Percentiles rank a stretch among this genome's conserved stretches.
phyloP scores from a whole-genome alignment of 2,329 filamentous ascomycete genomes.

The Myriosclerotinia curreyana region DNA sequence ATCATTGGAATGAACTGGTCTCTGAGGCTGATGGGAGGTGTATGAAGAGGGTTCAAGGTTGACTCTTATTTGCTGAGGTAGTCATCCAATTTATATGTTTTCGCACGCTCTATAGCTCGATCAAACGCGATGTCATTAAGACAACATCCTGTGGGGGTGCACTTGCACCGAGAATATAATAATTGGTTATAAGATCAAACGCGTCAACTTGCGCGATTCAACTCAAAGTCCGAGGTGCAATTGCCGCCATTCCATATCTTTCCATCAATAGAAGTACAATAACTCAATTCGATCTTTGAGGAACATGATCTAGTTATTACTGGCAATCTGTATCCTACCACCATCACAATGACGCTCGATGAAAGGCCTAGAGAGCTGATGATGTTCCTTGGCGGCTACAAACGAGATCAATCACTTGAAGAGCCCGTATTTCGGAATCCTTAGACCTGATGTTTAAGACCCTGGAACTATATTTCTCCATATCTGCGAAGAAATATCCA shows the following conservation, averaged over 20 bases:
- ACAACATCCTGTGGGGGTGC: conserved; percentile 32
- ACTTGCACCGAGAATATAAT: neutral
- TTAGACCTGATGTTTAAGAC: conserved; percentile 50
- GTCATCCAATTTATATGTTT: neutral
- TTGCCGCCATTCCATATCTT: conserved; percentile 46
- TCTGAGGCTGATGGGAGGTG: conserved; percentile 55
- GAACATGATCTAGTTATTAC: conserved; percentile 29
- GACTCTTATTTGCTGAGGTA: conserved; percentile 41
- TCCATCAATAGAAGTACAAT: conserved; percentile 39
- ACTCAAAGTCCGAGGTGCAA: conserved; percentile 45
- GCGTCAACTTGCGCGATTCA: too few species aligned
- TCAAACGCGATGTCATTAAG: conserved; percentile 40
- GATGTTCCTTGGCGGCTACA: conserved; percentile 43
- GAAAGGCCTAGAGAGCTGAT: conserved; percentile 39
- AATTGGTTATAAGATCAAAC: neutral
- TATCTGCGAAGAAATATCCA: neutral
- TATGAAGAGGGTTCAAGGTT: conserved; percentile 58
- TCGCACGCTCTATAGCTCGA: neutral
- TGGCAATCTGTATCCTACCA: conserved; percentile 45
- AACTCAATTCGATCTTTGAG: conserved; percentile 25
- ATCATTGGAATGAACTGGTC: conserved; percentile 57
- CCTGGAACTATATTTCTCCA: conserved; percentile 54
- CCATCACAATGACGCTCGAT: conserved; percentile 53
- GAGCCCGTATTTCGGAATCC: conserved; percentile 56
- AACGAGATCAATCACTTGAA: conserved; percentile 21